Conservation (phyloP, 225 moss, liverwort and hornwort species). For the Straminergon stramineum region DNA sequence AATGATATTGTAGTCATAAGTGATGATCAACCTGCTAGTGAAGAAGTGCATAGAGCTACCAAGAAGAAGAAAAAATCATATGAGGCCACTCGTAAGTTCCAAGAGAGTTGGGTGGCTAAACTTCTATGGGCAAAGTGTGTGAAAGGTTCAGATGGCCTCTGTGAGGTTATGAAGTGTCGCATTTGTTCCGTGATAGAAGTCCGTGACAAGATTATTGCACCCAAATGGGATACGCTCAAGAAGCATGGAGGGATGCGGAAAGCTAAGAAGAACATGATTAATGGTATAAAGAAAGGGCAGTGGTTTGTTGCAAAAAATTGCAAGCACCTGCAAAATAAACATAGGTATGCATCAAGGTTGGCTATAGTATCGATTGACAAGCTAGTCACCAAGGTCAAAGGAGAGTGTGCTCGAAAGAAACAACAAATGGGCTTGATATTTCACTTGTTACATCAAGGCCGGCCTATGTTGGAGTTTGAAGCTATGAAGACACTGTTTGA, state of each 20-base stretch:
- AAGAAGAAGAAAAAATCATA: neutral
- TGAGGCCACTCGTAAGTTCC: neutral
- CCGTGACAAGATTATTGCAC: neutral
- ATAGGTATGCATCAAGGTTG: neutral
- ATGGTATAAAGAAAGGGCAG: neutral
- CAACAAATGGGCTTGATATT: neutral
- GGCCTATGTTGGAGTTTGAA: neutral
- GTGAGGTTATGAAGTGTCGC: neutral
- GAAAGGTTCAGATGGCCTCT: neutral
- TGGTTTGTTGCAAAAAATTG: neutral
- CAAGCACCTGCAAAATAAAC: neutral
- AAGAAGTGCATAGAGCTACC: neutral
- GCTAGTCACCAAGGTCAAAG: neutral
- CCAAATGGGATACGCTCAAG: neutral
- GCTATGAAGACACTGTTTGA: neutral
- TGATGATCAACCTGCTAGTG: neutral
- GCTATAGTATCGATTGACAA: rapidly evolving
- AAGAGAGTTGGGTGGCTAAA: neutral
- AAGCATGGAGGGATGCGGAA: neutral
- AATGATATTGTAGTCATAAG: rapidly evolving
- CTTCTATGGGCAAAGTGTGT: neutral
- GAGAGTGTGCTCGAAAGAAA: neutral
- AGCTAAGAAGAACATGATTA: neutral
- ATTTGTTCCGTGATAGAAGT: neutral
- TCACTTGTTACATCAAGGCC: neutral